A percentile compares a stretch with the other conserved stretches of the same genome.
phyloP scores from a whole-genome alignment of 2,329 filamentous ascomycete genomes.

The Leptographium procerum region DNA sequence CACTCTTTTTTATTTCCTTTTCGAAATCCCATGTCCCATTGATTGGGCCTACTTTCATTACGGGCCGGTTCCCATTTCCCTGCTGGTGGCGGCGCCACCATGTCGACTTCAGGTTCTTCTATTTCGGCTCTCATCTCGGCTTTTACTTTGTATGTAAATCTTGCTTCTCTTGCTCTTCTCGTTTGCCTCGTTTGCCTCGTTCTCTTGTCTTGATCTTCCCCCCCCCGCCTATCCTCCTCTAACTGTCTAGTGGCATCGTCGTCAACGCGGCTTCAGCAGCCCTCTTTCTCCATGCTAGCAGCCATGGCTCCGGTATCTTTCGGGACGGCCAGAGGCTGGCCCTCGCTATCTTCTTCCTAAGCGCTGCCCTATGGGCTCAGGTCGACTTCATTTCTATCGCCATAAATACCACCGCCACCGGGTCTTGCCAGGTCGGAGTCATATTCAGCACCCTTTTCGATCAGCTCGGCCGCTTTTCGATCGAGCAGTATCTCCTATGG shows the following conservation, averaged over 20 bases:
- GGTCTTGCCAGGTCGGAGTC: conserved; percentile 39
- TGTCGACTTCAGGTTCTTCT: conserved; percentile 33
- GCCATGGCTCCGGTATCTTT: conserved; percentile 36
- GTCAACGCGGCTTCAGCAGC: conserved; percentile 38
- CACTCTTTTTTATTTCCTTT: background rate
- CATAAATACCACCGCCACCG: conserved; percentile 28
- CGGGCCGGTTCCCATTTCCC: conserved; percentile 14
- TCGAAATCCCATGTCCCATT: conserved; percentile 27
- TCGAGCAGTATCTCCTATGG: conserved; percentile 45
- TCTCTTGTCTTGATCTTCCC: background rate
- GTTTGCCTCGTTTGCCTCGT: background rate
- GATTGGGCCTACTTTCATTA: conserved; percentile 30
- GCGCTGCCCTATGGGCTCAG: conserved; percentile 42
- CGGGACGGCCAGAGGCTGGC: conserved; percentile 52
- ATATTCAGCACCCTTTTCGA: conserved; percentile 44
- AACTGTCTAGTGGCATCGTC: conserved; percentile 34
- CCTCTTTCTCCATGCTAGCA: conserved; percentile 33
- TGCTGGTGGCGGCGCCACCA: conserved; percentile 22
- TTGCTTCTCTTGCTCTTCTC: background rate
- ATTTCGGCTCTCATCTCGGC: conserved; percentile 39
- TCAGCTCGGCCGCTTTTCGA: conserved; percentile 40
- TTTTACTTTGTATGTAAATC: conserved; percentile 39
- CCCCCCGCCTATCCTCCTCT: conserved; percentile 10
- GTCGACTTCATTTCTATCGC: conserved; percentile 38
- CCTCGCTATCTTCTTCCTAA: conserved; percentile 43